These are phyloP conservation scores for Fraxinus excelsior DNA, from an alignment of 257 asterid species.

Conservation along the genomic window DNA sequence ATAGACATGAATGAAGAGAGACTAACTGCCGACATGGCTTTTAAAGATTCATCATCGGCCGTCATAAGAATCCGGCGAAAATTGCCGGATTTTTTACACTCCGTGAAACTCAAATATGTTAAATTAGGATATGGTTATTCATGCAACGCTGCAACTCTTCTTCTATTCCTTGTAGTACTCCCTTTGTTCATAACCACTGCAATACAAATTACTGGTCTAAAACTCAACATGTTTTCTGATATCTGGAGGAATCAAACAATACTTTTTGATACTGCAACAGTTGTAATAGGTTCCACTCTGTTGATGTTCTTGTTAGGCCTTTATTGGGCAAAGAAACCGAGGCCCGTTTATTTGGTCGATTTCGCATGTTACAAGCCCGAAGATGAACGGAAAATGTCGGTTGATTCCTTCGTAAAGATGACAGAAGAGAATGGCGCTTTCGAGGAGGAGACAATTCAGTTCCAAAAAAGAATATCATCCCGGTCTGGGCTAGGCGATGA, in stretches of 20 bases:
- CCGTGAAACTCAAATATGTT: slow-evolving; percentile 66
- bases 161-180: slow-evolving; percentile 27
- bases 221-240: slow-evolving; percentile 33
- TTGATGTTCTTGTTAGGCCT: slow-evolving; percentile 44
- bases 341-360: slow-evolving; percentile 46
- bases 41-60: slow-evolving; percentile 45
- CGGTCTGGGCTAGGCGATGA: slow-evolving; percentile 65
- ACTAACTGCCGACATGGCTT: slow-evolving; percentile 49
- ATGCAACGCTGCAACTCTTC: slow-evolving; percentile 49
- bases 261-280: slow-evolving; percentile 45
- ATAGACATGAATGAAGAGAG: slow-evolving; percentile 50
- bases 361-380: slow-evolving; percentile 63
- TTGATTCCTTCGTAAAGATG: slow-evolving; percentile 46
- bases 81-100: slow-evolving; percentile 52
- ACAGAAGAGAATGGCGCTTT: slow-evolving; percentile 39
- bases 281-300: slow-evolving; percentile 29
- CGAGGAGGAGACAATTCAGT: slow-evolving; percentile 37
- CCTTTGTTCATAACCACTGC: slow-evolving; percentile 40
- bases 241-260: slow-evolving; percentile 29
- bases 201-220: slow-evolving; percentile 38
- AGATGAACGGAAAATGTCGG: slow-evolving; percentile 39
- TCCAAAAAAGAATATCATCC: slow-evolving; percentile 45
- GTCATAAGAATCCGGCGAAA: slow-evolving; percentile 46
- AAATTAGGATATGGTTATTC: slow-evolving; percentile 73
- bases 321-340: slow-evolving; percentile 54